A percentile compares a stretch with the other conserved stretches of the same genome.
Evolutionary conservation across 2,329 filamentous ascomycete species (phyloP).

Genomic region (Claviceps quebecensis): DNA sequence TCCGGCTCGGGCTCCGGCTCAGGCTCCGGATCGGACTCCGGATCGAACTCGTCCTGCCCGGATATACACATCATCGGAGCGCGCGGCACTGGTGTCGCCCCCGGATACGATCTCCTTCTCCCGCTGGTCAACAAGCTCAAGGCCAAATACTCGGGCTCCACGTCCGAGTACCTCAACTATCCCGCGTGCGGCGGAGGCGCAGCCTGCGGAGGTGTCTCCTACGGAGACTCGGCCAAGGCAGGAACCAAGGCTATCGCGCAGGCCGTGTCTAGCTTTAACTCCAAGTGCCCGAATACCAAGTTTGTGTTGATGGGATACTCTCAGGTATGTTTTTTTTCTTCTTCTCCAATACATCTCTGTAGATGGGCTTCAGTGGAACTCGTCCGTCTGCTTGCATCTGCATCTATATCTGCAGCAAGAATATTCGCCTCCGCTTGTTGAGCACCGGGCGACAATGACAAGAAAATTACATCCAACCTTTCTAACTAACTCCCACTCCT

Average conservation of each 20-base stretch:
- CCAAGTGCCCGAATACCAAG: slow-evolving; percentile 40
- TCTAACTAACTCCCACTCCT: not conserved
- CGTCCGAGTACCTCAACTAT: slow-evolving; percentile 40
- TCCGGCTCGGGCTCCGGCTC: too few species aligned
- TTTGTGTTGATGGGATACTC: slow-evolving; percentile 50
- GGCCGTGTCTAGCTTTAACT: slow-evolving; percentile 40
- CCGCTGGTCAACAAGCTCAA: slow-evolving; percentile 36
- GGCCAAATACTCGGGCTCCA: slow-evolving; percentile 33
- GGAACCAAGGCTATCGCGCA: not conserved
- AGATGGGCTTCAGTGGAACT: too few species aligned
- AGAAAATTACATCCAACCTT: too few species aligned
- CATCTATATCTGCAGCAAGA: too few species aligned
- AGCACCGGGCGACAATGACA: too few species aligned
- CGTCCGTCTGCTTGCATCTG: too few species aligned
- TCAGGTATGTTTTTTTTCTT: slow-evolving; percentile 27
- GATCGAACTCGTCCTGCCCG: slow-evolving; percentile 1
- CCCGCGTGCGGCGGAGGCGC: slow-evolving; percentile 49
- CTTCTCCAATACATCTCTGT: not conserved
- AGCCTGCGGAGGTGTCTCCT: slow-evolving; percentile 43
- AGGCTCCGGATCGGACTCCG: too few species aligned
- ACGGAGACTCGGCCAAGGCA: slow-evolving; percentile 35
- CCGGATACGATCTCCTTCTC: slow-evolving; percentile 37
- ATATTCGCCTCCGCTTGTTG: too few species aligned
- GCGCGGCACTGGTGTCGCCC: slow-evolving; percentile 32
- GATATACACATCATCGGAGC: slow-evolving; percentile 31